Evolutionary conservation across 2,329 filamentous ascomycete genomes (phyloP).

Genomic region (Talaromyces atroroseus): DNA sequence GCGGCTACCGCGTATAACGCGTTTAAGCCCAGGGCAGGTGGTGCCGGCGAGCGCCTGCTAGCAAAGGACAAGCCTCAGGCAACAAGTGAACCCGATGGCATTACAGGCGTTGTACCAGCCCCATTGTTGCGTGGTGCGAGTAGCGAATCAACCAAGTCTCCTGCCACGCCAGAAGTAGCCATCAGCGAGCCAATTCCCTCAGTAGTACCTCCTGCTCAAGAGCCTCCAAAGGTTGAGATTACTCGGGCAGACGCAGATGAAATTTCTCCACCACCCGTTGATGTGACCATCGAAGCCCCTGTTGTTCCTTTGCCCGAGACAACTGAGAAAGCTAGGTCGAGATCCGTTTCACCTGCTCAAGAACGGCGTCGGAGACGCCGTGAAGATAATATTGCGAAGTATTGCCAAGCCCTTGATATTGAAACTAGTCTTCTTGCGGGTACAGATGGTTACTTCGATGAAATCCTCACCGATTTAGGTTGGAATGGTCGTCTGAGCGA

Average conservation of each 20-base stretch:
- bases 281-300: slow-evolving; percentile 17
- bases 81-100: slow-evolving; percentile 75
- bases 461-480: slow-evolving; percentile 77
- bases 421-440: slow-evolving; percentile 71
- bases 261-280: slow-evolving; percentile 19
- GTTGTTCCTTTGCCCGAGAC: slow-evolving; percentile 12
- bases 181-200: slow-evolving; percentile 17
- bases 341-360: slow-evolving; percentile 36
- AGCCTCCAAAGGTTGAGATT: slow-evolving; percentile 35
- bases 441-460: slow-evolving; percentile 72
- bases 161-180: slow-evolving; percentile 15
- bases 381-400: slow-evolving; percentile 70
- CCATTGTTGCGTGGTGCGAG: slow-evolving; percentile 48
- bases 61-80: slow-evolving; percentile 54
- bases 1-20: slow-evolving; percentile 65
- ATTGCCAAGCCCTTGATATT: slow-evolving; percentile 70
- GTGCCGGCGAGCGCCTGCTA: slow-evolving; percentile 73
- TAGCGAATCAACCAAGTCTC: slow-evolving; percentile 32
- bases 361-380: slow-evolving; percentile 57
- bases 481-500: slow-evolving; percentile 78
- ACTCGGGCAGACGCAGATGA: slow-evolving; percentile 31
- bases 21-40: slow-evolving; percentile 85
- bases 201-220: slow-evolving; percentile 14
- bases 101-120: slow-evolving; percentile 80
- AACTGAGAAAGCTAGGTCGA: slow-evolving; percentile 19